phyloP scores from a whole-genome alignment of 768 basidiomycete species.

The Hypholoma fasciculare region DNA sequence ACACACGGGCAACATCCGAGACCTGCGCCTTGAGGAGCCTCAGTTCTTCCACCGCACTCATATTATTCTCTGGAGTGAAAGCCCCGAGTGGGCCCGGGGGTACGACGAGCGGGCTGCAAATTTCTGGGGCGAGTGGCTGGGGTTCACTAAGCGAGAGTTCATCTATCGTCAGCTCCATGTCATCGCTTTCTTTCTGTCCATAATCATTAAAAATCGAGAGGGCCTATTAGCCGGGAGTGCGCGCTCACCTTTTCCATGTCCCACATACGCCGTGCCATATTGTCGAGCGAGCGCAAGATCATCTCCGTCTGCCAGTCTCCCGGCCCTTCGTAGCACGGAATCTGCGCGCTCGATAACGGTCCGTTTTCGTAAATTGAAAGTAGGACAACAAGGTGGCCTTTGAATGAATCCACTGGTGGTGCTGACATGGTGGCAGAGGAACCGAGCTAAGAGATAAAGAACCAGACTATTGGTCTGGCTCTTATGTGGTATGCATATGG shows the following conservation, averaged over 20 bases:
- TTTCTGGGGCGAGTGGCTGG: too few species aligned
- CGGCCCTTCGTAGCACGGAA: slow-evolving; percentile 52
- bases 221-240: too few species aligned
- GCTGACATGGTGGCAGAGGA: too few species aligned
- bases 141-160: too few species aligned
- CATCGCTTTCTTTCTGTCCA: too few species aligned
- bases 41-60: slow-evolving; percentile 51
- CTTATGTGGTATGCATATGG: too few species aligned
- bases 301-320: slow-evolving; percentile 56
- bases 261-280: slow-evolving; percentile 54
- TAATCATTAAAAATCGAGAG: too few species aligned
- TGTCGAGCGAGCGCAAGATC: slow-evolving; percentile 51
- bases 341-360: slow-evolving; percentile 39
- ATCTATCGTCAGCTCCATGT: too few species aligned
- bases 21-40: slow-evolving; percentile 62
- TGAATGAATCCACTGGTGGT: slow-evolving; percentile 18
- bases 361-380: slow-evolving; percentile 60
- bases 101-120: too few species aligned
- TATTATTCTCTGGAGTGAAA: slow-evolving; percentile 29
- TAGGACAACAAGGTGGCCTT: slow-evolving; percentile 51
- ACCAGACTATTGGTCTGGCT: too few species aligned
- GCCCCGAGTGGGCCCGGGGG: too few species aligned
- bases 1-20: slow-evolving; percentile 73
- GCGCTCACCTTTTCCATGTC: slow-evolving; percentile 45
- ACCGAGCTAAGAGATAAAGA: too few species aligned